Evolutionary conservation across 139 green algal genomes (phyloP), one percentile per base, ranked within the genome.

Genomic region (Chlorella sp.): DNA sequence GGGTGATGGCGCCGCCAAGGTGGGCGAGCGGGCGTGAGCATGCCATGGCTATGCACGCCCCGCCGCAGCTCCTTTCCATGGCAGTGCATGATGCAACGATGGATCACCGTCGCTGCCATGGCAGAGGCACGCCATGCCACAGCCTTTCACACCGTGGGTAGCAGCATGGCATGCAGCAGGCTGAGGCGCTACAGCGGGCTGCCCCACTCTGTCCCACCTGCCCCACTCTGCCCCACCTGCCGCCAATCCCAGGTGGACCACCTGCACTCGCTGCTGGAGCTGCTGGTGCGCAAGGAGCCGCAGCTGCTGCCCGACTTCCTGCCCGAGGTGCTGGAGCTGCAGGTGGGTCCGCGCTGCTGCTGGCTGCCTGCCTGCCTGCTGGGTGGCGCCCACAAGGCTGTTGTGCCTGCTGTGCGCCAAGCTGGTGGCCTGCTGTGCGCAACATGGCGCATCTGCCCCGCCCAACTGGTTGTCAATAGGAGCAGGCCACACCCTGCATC

Each of bases 221-320:
- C 67, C n/a, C 13, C n/a, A n/a, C 32, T 3, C 38, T 2, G 15
- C 32, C 64, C 26, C 38, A 1, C 11, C 44, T 11, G 32, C 23
- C 18, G 4, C 41, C 0, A 26, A 12, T 1, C 1, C 16, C 85
- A 93, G 90, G 76, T 87, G 21, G 44, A 87, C 47, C 38, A 81
- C n/a, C 84, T 94, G n/a, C 86, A 84, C 60, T 63, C 86, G 44
- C 80, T 93, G 68, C 68, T 83, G 44, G 90, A 94, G 82, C 72
- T 94, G 39, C 69, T 93, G 44, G 38, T 94, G 2, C 68, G 79
- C 44, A 87, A 86, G 55, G 72, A 89, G 25, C 87, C 89, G 1
- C 65, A 23, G 1, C 83, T 93, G 64, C 81, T 94, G 51, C 82
- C 85, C 16, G 74, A 73, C 18, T 89, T 93, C 51, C 30, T 94